phyloP scores from a whole-genome alignment of 768 basidiomycete species.

The Lactarius evosmus region DNA sequence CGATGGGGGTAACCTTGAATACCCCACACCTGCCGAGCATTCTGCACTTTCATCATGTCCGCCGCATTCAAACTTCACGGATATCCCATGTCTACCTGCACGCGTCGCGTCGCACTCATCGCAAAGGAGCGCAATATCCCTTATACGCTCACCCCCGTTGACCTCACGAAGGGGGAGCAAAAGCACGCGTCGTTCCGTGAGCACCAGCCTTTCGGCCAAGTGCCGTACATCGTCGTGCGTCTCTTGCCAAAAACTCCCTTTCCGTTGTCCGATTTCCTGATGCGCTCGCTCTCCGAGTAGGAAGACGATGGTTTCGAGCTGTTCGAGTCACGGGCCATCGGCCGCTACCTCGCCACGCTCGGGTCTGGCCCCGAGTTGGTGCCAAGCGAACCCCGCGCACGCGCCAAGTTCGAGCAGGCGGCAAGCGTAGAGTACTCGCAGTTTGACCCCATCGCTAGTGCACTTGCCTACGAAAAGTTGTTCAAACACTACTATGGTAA shows the following conservation, averaged over 20 bases:
- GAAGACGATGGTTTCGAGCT: constrained; percentile 34
- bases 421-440: constrained; percentile 31
- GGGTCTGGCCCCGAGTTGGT: constrained; percentile 30
- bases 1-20: not conserved
- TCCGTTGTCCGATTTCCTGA: not conserved
- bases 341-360: constrained; percentile 29
- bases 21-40: not conserved
- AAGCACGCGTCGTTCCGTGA: not conserved
- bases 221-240: constrained; percentile 19
- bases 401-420: constrained; percentile 33
- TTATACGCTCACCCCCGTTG: not conserved
- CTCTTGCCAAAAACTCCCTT: not conserved
- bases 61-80: constrained; percentile 3
- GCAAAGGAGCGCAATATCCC: constrained; percentile 16
- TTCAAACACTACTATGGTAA: not conserved
- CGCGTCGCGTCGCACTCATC: constrained; percentile 18
- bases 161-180: not conserved
- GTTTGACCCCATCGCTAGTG: constrained; percentile 1
- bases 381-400: constrained; percentile 28
- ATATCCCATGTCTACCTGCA: not conserved
- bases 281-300: not conserved
- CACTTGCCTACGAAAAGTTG: not conserved
- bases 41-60: constrained; percentile 6
- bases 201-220: constrained; percentile 24
- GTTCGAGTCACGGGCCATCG: constrained; percentile 33